Percentiles rank a stretch among this genome's conserved stretches.
These are phyloP conservation scores for Prunus fruticosa DNA, from an alignment of 306 rosid species.

Conservation along the genomic window DNA sequence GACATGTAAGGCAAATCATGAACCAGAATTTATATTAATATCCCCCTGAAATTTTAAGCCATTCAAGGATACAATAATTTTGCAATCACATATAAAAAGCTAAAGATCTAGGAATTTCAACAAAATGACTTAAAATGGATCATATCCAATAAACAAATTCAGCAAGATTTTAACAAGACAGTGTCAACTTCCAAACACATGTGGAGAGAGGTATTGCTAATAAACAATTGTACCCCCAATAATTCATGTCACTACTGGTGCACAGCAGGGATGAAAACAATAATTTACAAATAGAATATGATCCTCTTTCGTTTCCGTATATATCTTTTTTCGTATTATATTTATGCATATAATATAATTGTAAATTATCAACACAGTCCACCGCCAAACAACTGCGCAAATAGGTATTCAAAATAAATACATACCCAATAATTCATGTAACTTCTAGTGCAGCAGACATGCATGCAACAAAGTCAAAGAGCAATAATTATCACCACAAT, in stretches of 20 bases:
- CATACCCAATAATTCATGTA: conserved; percentile 7
- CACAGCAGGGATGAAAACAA: not conserved
- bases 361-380: not conserved
- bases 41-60: not conserved
- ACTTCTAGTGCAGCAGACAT: not conserved
- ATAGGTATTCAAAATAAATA: not conserved
- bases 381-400: not conserved
- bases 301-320: too few species aligned
- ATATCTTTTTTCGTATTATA: too few species aligned
- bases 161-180: conserved; percentile 1
- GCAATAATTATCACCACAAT: not conserved
- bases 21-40: not conserved
- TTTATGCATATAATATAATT: too few species aligned
- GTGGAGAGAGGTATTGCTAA: not conserved
- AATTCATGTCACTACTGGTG: not conserved
- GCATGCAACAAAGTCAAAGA: conserved; percentile 2
- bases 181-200: not conserved
- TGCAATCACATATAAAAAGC: not conserved
- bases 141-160: not conserved
- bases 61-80: not conserved
- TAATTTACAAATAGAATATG: too few species aligned
- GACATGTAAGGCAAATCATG: not conserved
- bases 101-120: not conserved
- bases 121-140: not conserved
- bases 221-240: not conserved